Evolutionary conservation across 768 basidiomycete species (phyloP).

Genomic region (Boletus reticuloceps): DNA sequence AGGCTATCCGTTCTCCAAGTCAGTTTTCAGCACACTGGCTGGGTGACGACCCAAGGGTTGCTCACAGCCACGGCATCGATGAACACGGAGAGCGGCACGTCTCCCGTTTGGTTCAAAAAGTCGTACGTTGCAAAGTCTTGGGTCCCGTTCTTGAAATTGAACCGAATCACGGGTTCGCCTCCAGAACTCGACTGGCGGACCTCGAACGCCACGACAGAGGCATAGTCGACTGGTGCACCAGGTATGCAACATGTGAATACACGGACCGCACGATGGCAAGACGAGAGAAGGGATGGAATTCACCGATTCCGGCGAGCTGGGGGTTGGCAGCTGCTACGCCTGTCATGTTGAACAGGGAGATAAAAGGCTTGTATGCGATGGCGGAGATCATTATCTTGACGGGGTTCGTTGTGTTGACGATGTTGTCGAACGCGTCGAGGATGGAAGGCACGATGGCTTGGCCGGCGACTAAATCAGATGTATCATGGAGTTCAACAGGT

Average conservation of each 20-base stretch:
- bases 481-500: background rate
- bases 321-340: conserved; percentile 49
- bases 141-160: conserved; percentile 73
- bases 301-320: conserved; percentile 59
- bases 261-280: no score
- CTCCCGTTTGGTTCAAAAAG: conserved; percentile 43
- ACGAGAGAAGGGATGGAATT: background rate
- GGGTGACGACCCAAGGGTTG: background rate
- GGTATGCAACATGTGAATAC: no score
- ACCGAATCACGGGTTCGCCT: conserved; percentile 51
- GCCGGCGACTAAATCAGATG: conserved; percentile 52
- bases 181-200: conserved; percentile 47
- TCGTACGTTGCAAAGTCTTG: conserved; percentile 45
- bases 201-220: conserved; percentile 57
- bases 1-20: conserved; percentile 32
- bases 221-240: conserved; percentile 56
- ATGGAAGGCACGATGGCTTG: conserved; percentile 63
- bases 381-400: conserved; percentile 58
- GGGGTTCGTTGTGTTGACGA: conserved; percentile 49
- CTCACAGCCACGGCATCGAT: conserved; percentile 40
- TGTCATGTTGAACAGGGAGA: conserved; percentile 78
- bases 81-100: conserved; percentile 55
- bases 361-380: conserved; percentile 74
- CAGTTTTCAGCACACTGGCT: background rate
- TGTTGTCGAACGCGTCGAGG: conserved; percentile 47